Evolutionary conservation across 352 stramenopile species (phyloP).

Genomic region (Lagenidium sp.): DNA sequence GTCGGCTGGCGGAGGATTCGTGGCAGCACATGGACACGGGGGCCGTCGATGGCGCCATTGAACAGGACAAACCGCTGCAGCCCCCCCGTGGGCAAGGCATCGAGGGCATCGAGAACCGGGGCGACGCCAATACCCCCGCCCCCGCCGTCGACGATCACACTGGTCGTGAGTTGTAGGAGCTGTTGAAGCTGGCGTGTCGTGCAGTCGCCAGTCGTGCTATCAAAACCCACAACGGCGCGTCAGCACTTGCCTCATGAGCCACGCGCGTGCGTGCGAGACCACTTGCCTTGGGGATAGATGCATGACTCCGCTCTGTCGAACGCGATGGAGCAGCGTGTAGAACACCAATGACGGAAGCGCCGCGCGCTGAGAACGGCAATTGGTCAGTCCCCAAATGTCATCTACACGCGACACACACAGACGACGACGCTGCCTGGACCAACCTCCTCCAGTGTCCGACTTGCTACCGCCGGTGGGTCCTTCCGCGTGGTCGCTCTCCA

Average conservation of each 20-base stretch:
- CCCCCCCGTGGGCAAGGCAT: constrained; percentile 16
- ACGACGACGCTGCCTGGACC: not conserved
- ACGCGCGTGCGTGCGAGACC: constrained; percentile 28
- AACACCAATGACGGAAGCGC: constrained; percentile 60
- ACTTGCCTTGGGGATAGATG: constrained; percentile 47
- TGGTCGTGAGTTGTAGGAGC: constrained; percentile 42
- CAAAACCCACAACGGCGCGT: too few relatives aligned
- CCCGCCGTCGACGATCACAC: constrained; percentile 41
- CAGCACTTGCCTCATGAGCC: too few relatives aligned
- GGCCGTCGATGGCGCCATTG: constrained; percentile 37
- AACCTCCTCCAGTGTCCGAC: constrained; percentile 44
- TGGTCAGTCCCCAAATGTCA: too few relatives aligned
- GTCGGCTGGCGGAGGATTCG: constrained; percentile 23
- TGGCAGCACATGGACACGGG: constrained; percentile 21
- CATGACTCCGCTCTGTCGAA: constrained; percentile 50
- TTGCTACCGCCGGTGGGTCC: constrained; percentile 1
- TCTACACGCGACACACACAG: too few relatives aligned
- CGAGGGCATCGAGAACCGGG: constrained; percentile 41
- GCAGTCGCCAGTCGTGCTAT: too few relatives aligned
- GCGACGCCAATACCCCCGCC: constrained; percentile 24
- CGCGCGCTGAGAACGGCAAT: constrained; percentile 21
- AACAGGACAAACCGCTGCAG: constrained; percentile 63
- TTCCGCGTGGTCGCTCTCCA: constrained; percentile 10
- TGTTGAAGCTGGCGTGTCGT: constrained; percentile 35
- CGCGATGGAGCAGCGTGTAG: constrained; percentile 61